phyloP scores from a whole-genome alignment of 1,139 yeast genomes.

The Diutina neorugosa region DNA sequence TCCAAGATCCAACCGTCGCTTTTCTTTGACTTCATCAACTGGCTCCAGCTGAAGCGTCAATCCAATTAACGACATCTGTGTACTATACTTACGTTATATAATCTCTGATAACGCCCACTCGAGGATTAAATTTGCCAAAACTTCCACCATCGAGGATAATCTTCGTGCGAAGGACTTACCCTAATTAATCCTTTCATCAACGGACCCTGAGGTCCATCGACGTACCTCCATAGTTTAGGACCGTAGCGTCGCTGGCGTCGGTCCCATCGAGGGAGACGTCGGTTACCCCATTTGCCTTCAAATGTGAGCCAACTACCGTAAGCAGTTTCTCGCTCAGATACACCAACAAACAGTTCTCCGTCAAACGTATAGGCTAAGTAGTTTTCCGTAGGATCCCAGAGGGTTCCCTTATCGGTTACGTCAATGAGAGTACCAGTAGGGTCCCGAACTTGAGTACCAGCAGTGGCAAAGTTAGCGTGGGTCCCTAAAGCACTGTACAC shows the following conservation, averaged over 20 bases:
- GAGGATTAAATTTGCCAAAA: neutral
- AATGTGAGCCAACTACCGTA: constrained; percentile 3
- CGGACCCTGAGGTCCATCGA: neutral
- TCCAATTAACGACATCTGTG: neutral
- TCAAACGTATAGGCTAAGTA: neutral
- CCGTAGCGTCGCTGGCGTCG: neutral
- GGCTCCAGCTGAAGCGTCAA: constrained; percentile 33
- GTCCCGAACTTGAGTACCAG: neutral
- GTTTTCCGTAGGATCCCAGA: neutral
- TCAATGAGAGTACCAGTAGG: neutral
- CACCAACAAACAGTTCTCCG: neutral
- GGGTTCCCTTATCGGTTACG: neutral
- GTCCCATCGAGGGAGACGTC: neutral
- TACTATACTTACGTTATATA: too few relatives aligned
- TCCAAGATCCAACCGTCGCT: constrained; percentile 47
- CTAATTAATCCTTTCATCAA: neutral
- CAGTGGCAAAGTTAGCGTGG: neutral
- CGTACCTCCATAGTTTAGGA: neutral
- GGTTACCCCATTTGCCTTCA: neutral
- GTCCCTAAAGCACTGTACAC: constrained; percentile 1
- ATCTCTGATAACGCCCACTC: too few relatives aligned
- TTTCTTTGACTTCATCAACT: constrained; percentile 72
- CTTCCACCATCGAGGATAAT: neutral
- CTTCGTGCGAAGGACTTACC: neutral
- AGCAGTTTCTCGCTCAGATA: neutral